Evolutionary conservation across 805 yeast species (phyloP).

Genomic region (Wickerhamiella alocasiicola): DNA sequence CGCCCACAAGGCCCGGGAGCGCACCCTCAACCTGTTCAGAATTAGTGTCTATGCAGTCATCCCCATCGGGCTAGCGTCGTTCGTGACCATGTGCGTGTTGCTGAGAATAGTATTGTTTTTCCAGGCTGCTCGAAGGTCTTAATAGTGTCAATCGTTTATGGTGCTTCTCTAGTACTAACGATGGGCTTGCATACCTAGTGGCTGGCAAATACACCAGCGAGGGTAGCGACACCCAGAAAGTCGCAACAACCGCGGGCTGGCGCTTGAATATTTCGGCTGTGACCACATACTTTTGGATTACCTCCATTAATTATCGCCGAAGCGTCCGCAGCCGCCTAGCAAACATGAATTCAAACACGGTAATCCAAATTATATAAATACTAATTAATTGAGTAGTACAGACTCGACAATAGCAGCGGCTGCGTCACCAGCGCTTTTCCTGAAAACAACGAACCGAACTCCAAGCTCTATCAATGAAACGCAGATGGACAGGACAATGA

Average conservation of each 20-base stretch:
- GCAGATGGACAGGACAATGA: constrained; percentile 63
- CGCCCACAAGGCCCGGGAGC: constrained; percentile 25
- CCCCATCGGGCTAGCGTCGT: constrained; percentile 94
- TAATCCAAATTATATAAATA: not conserved
- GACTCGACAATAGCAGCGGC: too few relatives aligned
- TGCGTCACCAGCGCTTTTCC: too few relatives aligned
- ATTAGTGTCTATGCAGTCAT: constrained; percentile 94
- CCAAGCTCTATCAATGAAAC: constrained; percentile 32
- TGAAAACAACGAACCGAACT: constrained; percentile 14
- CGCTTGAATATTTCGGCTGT: too few relatives aligned
- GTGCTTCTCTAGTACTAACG: too few relatives aligned
- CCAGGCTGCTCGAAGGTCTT: constrained; percentile 26
- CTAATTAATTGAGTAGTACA: not conserved
- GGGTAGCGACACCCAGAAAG: too few relatives aligned
- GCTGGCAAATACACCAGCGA: too few relatives aligned
- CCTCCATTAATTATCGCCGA: too few relatives aligned
- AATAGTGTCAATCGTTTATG: not conserved
- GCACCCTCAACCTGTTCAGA: constrained; percentile 76
- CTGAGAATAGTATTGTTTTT: constrained; percentile 63
- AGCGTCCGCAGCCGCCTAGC: too few relatives aligned
- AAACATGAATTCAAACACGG: too few relatives aligned
- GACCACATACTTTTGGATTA: too few relatives aligned
- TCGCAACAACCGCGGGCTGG: too few relatives aligned
- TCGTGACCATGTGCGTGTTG: constrained; percentile 78
- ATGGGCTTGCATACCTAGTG: too few relatives aligned